Percentiles rank a stretch among this genome's conserved stretches.
phyloP scores from a whole-genome alignment of 2,329 filamentous ascomycete species.

The Fusarium ambrosium region DNA sequence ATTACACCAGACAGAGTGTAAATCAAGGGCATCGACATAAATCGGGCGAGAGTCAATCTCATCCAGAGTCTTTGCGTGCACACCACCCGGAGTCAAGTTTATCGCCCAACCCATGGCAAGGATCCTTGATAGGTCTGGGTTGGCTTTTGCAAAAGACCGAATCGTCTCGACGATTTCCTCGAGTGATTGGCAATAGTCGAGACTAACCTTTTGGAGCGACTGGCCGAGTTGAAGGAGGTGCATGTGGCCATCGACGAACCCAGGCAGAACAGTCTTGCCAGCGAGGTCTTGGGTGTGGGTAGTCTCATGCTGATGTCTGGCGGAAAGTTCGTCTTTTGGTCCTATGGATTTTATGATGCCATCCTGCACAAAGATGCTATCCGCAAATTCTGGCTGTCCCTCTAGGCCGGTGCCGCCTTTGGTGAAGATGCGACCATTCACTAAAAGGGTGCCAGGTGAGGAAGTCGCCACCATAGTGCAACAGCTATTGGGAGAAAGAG shows the following conservation, averaged over 20 bases:
- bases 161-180: not conserved
- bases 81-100: slow-evolving; percentile 57
- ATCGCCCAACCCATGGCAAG: slow-evolving; percentile 68
- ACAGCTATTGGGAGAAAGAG: not conserved
- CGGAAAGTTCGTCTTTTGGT: not conserved
- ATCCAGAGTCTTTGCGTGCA: slow-evolving; percentile 60
- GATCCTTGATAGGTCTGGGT: slow-evolving; percentile 60
- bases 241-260: not conserved
- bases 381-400: not conserved
- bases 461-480: not conserved
- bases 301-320: not conserved
- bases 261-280: not conserved
- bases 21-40: slow-evolving; percentile 67
- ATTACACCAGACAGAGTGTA: slow-evolving; percentile 70
- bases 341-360: not conserved
- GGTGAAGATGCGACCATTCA: not conserved
- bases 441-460: not conserved
- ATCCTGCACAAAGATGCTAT: not conserved
- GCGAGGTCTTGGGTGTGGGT: not conserved
- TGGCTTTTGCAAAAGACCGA: not conserved
- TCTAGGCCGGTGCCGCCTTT: not conserved
- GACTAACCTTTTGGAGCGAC: not conserved
- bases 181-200: not conserved
- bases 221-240: not conserved
- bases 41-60: slow-evolving; percentile 67